Evolutionary conservation across 73 alveolate genomes (phyloP).

Genomic region (Paramecium tetraurelia): DNA sequence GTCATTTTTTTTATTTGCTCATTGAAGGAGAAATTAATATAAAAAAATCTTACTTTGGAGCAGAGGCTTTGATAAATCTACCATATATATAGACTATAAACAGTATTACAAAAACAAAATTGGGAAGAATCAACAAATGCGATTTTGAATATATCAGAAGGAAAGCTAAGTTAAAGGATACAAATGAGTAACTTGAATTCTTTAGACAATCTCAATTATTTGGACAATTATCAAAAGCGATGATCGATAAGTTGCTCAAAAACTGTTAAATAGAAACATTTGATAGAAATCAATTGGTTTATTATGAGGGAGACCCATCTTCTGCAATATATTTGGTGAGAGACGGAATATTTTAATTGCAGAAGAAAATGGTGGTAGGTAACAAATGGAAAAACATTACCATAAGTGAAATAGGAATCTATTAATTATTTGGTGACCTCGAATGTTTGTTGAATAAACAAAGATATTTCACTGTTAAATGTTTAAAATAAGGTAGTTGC

Average conservation of each 20-base stretch:
- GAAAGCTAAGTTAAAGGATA: background rate
- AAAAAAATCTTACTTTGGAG: background rate
- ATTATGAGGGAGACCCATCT: slow-evolving; percentile 64
- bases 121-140: background rate
- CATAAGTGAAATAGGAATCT: background rate
- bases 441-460: slow-evolving; percentile 15
- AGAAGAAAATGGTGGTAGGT: slow-evolving; percentile 24
- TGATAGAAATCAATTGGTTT: slow-evolving; percentile 45
- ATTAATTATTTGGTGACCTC: slow-evolving; percentile 12
- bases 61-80: background rate
- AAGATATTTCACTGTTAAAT: slow-evolving; percentile 5
- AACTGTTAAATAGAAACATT: slow-evolving; percentile 22
- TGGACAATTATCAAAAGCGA: background rate
- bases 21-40: background rate
- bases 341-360: slow-evolving; percentile 62
- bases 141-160: background rate
- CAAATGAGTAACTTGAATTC: background rate
- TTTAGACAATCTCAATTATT: background rate
- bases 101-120: background rate
- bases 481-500: background rate
- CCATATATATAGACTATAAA: background rate
- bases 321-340: slow-evolving; percentile 52
- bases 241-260: background rate
- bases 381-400: background rate
- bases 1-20: background rate